These are phyloP conservation scores for Fusarium palustre DNA, from an alignment of 2,329 filamentous ascomycete species.

Conservation along the genomic window DNA sequence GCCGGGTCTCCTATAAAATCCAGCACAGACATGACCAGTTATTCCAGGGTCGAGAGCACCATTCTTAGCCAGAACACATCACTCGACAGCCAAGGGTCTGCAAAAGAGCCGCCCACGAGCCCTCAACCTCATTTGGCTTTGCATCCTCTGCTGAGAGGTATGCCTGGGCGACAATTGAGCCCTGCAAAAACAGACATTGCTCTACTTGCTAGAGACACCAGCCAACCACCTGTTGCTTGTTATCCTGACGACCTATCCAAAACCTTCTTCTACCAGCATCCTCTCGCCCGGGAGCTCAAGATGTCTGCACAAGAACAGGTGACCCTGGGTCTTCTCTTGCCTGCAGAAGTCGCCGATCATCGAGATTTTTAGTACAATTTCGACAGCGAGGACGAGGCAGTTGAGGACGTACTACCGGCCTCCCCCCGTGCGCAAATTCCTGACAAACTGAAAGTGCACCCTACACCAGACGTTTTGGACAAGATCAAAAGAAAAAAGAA, in stretches of 20 bases:
- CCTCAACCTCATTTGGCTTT: slow-evolving; percentile 28
- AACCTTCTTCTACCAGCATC: slow-evolving; percentile 53
- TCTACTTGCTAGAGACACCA: slow-evolving; percentile 50
- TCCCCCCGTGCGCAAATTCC: slow-evolving; percentile 51
- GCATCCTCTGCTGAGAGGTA: slow-evolving; percentile 59
- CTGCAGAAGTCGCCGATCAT: slow-evolving; percentile 48
- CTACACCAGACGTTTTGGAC: slow-evolving; percentile 44
- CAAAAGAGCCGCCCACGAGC: background rate
- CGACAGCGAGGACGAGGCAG: slow-evolving; percentile 51
- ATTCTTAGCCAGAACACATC: slow-evolving; percentile 20
- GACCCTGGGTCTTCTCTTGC: slow-evolving; percentile 51
- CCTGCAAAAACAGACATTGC: slow-evolving; percentile 54
- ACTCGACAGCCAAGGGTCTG: slow-evolving; percentile 3
- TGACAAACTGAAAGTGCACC: slow-evolving; percentile 43
- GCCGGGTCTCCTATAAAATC: slow-evolving; percentile 24
- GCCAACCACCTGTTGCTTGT: slow-evolving; percentile 47
- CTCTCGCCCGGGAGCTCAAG: slow-evolving; percentile 49
- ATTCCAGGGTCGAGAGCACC: slow-evolving; percentile 10
- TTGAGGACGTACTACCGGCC: slow-evolving; percentile 41
- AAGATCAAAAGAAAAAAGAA: slow-evolving; percentile 48
- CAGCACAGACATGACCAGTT: slow-evolving; percentile 14
- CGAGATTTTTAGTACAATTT: slow-evolving; percentile 55
- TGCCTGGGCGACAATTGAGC: slow-evolving; percentile 55
- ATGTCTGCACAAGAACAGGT: slow-evolving; percentile 48
- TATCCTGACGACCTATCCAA: slow-evolving; percentile 53